Evolutionary conservation across 2,329 filamentous ascomycete species (phyloP).

Genomic region (Eutypella sp.): DNA sequence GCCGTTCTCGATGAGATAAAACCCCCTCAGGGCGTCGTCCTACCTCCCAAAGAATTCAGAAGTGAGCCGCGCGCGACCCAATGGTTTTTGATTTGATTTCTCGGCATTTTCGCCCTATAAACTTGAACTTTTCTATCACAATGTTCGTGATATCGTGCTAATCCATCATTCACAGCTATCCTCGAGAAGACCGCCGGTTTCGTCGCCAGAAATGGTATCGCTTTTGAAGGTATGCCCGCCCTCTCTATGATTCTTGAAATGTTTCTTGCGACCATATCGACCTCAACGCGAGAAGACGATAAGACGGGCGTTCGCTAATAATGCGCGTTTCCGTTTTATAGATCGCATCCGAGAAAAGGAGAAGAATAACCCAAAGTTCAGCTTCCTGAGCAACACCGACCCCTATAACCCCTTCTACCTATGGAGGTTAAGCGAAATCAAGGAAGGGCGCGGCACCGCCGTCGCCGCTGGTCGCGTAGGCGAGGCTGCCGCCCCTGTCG

Average conservation of each 20-base stretch:
- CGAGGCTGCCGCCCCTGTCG: slow-evolving; percentile 50
- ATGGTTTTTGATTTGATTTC: too few relatives aligned
- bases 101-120: too few relatives aligned
- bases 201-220: slow-evolving; percentile 62
- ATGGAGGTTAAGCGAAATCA: slow-evolving; percentile 86
- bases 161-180: slow-evolving; percentile 32
- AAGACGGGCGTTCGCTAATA: too few relatives aligned
- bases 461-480: slow-evolving; percentile 70
- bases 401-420: slow-evolving; percentile 83
- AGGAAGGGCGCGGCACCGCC: slow-evolving; percentile 73
- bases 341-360: slow-evolving; percentile 84
- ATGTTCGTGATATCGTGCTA: background rate
- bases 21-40: slow-evolving; percentile 75
- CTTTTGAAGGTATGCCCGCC: slow-evolving; percentile 51
- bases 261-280: background rate
- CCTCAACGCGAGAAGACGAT: too few relatives aligned
- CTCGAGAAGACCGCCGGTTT: slow-evolving; percentile 96
- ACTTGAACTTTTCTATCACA: background rate
- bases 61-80: slow-evolving; percentile 26
- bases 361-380: slow-evolving; percentile 80
- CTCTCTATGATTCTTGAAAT: background rate
- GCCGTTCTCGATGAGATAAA: slow-evolving; percentile 62
- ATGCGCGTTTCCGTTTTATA: slow-evolving; percentile 4
- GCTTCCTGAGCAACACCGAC: slow-evolving; percentile 75
- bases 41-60: slow-evolving; percentile 86